phyloP scores from a whole-genome alignment of 106 monocot genomes.

The Platanthera zijinensis region DNA sequence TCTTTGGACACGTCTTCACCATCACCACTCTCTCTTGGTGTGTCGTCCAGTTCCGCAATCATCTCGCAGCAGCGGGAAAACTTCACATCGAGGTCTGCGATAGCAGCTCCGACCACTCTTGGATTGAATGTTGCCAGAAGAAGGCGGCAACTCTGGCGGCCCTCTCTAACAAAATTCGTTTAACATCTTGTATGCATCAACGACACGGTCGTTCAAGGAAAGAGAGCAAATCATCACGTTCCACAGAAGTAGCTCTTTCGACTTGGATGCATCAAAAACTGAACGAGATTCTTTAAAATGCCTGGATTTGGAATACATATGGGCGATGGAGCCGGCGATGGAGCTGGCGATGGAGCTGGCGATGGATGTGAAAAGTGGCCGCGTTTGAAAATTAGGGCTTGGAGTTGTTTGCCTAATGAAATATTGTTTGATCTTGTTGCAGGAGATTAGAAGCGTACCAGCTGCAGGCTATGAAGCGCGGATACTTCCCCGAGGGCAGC shows the following conservation, averaged over 20 bases:
- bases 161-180: not conserved
- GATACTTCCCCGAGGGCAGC: too few relatives aligned
- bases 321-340: slow-evolving; percentile 25
- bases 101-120: too few relatives aligned
- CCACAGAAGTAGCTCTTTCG: slow-evolving; percentile 40
- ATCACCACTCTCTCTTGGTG: too few relatives aligned
- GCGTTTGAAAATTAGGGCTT: slow-evolving; percentile 25
- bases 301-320: slow-evolving; percentile 39
- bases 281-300: slow-evolving; percentile 13
- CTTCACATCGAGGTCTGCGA: too few relatives aligned
- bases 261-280: slow-evolving; percentile 30
- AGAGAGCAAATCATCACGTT: slow-evolving; percentile 51
- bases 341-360: not conserved
- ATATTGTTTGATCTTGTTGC: not conserved
- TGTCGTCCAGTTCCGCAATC: too few relatives aligned
- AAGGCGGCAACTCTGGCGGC: too few relatives aligned
- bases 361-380: slow-evolving; percentile 18
- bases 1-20: too few relatives aligned
- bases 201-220: slow-evolving; percentile 18
- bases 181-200: slow-evolving; percentile 26
- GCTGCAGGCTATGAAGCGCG: too few relatives aligned
- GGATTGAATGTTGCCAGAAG: too few relatives aligned
- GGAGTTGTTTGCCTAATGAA: slow-evolving; percentile 16
- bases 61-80: too few relatives aligned
- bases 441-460: not conserved